A percentile compares a stretch with the other conserved stretches of the same genome.
These are phyloP conservation scores for Epichloe typhina DNA, from an alignment of 2,329 filamentous ascomycete species.

Conservation along the genomic window DNA sequence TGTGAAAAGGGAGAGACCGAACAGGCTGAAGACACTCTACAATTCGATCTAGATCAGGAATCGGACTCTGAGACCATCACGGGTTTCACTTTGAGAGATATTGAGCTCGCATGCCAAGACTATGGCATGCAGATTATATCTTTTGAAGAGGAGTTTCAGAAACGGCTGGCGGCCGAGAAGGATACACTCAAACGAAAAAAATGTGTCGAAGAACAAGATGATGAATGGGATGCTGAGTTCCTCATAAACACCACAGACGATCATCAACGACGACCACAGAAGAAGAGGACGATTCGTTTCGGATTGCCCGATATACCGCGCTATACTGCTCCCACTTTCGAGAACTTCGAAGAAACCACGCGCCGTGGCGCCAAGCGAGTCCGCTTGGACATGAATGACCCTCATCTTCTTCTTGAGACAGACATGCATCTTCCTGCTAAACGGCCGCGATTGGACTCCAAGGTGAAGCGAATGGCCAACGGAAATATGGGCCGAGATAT, in stretches of 20 bases:
- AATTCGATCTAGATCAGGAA: constrained; percentile 36
- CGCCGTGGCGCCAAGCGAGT: constrained; percentile 64
- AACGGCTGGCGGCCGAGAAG: constrained; percentile 18
- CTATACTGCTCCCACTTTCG: constrained; percentile 58
- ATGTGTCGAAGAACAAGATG: constrained; percentile 28
- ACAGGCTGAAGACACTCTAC: constrained; percentile 22
- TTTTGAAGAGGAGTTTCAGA: constrained; percentile 26
- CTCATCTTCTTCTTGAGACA: constrained; percentile 72
- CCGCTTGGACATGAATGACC: constrained; percentile 76
- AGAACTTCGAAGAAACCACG: constrained; percentile 66
- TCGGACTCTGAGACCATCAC: constrained; percentile 54
- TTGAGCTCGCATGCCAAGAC: constrained; percentile 75
- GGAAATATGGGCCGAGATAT: constrained; percentile 61
- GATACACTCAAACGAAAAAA: constrained; percentile 19
- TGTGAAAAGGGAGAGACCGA: constrained; percentile 28
- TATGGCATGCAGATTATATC: constrained; percentile 56
- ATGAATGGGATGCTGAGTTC: constrained; percentile 53
- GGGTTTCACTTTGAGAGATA: constrained; percentile 65
- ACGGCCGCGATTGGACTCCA: constrained; percentile 40
- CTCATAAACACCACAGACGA: constrained; percentile 34
- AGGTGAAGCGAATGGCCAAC: constrained; percentile 53
- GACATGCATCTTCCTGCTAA: constrained; percentile 51
- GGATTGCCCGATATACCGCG: constrained; percentile 44
- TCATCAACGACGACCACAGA: constrained; percentile 44
- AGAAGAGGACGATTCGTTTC: constrained; percentile 49